Percentiles rank a stretch among this genome's conserved stretches.
Evolutionary conservation across 352 stramenopile genomes (phyloP).

Genomic region (Globisporangium echinulatum): DNA sequence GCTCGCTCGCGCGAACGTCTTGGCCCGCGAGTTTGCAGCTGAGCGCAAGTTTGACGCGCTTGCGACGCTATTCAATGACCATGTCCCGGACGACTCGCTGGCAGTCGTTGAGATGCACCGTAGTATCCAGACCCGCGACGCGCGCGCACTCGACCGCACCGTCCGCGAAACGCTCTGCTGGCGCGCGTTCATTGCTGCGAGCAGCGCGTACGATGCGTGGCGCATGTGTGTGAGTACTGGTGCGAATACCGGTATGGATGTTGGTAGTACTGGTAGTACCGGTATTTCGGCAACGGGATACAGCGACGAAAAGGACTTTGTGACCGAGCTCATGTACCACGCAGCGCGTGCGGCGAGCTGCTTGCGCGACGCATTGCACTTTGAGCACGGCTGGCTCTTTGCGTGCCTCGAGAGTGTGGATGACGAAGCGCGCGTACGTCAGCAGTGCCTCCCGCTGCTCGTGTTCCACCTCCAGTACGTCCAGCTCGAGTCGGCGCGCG

Average conservation of each 20-base stretch:
- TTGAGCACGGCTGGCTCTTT: slow-evolving; percentile 40
- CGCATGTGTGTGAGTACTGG: slow-evolving; percentile 40
- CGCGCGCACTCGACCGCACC: slow-evolving; percentile 44
- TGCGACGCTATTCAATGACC: slow-evolving; percentile 48
- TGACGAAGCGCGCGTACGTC: slow-evolving; percentile 41
- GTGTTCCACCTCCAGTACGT: slow-evolving; percentile 76
- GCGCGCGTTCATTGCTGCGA: slow-evolving; percentile 29
- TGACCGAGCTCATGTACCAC: slow-evolving; percentile 74
- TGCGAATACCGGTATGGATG: slow-evolving; percentile 5
- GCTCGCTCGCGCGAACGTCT: slow-evolving; percentile 42
- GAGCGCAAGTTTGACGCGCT: slow-evolving; percentile 66
- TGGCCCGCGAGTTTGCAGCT: slow-evolving; percentile 63
- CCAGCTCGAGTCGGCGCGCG: slow-evolving; percentile 68
- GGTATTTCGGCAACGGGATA: slow-evolving; percentile 22
- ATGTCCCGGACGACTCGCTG: slow-evolving; percentile 65
- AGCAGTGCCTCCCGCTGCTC: slow-evolving; percentile 56
- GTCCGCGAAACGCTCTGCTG: slow-evolving; percentile 44
- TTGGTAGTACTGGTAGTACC: not conserved
- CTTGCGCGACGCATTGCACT: slow-evolving; percentile 70
- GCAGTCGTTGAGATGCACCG: slow-evolving; percentile 55
- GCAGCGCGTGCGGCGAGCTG: slow-evolving; percentile 39
- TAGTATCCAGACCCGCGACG: slow-evolving; percentile 24
- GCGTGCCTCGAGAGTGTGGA: slow-evolving; percentile 22
- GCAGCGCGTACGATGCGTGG: slow-evolving; percentile 66
- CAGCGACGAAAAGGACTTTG: slow-evolving; percentile 70